Conservation (phyloP, 768 basidiomycete species). For the Podaxis sp. region DNA sequence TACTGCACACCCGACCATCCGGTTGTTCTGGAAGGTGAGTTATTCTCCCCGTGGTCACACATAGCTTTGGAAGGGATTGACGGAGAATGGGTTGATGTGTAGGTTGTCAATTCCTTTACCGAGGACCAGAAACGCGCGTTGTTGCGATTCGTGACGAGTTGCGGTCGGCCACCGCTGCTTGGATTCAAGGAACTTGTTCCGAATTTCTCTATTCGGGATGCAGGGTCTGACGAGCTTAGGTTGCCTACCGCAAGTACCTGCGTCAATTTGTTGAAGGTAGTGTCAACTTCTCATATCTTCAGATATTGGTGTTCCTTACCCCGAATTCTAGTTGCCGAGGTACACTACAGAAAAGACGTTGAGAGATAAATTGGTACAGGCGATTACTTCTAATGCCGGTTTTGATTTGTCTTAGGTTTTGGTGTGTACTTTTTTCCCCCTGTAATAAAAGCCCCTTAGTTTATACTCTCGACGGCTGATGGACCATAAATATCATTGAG, state of each 20-base stretch:
- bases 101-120: slow-evolving; percentile 79
- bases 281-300: background rate
- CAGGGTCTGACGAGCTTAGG: slow-evolving; percentile 68
- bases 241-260: slow-evolving; percentile 84
- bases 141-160: slow-evolving; percentile 91
- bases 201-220: slow-evolving; percentile 84
- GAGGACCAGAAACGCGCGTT: slow-evolving; percentile 78
- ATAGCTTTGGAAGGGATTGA: background rate
- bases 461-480: background rate
- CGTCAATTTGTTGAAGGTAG: slow-evolving; percentile 87
- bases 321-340: slow-evolving; percentile 57
- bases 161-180: slow-evolving; percentile 83
- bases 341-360: slow-evolving; percentile 66
- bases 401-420: slow-evolving; percentile 83
- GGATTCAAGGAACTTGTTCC: slow-evolving; percentile 89
- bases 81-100: slow-evolving; percentile 5
- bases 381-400: slow-evolving; percentile 85
- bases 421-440: background rate
- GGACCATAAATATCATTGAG: background rate
- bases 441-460: background rate
- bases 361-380: slow-evolving; percentile 76
- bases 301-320: background rate
- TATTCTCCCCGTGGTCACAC: background rate
- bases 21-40: slow-evolving; percentile 80
- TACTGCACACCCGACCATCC: slow-evolving; percentile 68